These are phyloP conservation scores for Beta vulgaris DNA, from an alignment of 148 eudicot species.

Conservation along the genomic window DNA sequence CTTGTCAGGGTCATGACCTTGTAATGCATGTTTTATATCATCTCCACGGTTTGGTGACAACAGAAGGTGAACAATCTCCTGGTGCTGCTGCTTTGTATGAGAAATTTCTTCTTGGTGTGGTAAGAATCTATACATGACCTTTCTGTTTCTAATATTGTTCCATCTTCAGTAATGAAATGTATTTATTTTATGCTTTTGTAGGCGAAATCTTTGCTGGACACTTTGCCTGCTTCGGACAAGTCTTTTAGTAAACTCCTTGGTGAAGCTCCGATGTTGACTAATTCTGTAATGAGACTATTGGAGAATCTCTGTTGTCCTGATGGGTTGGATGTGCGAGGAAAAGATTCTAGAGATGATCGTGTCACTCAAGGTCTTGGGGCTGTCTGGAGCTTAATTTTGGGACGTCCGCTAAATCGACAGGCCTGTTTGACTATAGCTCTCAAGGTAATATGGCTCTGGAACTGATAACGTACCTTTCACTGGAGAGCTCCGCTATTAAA, in stretches of 20 bases:
- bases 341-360: slow-evolving; percentile 76
- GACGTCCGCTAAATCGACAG: slow-evolving; percentile 67
- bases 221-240: slow-evolving; percentile 82
- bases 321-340: slow-evolving; percentile 33
- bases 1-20: slow-evolving; percentile 94
- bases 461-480: background rate
- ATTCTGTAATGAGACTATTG: slow-evolving; percentile 59
- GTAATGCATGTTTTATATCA: slow-evolving; percentile 84
- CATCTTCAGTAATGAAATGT: background rate
- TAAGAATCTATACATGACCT: slow-evolving; percentile 27
- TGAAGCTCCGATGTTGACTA: slow-evolving; percentile 82
- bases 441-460: slow-evolving; percentile 50
- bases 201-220: slow-evolving; percentile 78
- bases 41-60: slow-evolving; percentile 49
- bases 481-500: background rate
- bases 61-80: slow-evolving; percentile 44
- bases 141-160: background rate
- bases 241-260: slow-evolving; percentile 90
- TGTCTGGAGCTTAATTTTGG: slow-evolving; percentile 86
- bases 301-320: slow-evolving; percentile 65
- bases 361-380: slow-evolving; percentile 96
- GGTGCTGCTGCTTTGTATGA: slow-evolving; percentile 66
- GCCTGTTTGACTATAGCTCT: slow-evolving; percentile 79
- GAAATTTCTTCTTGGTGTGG: slow-evolving; percentile 84
- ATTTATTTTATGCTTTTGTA: slow-evolving; percentile 27